Conservation (phyloP, 768 basidiomycete genomes). For the Lactarius deliciosus region DNA sequence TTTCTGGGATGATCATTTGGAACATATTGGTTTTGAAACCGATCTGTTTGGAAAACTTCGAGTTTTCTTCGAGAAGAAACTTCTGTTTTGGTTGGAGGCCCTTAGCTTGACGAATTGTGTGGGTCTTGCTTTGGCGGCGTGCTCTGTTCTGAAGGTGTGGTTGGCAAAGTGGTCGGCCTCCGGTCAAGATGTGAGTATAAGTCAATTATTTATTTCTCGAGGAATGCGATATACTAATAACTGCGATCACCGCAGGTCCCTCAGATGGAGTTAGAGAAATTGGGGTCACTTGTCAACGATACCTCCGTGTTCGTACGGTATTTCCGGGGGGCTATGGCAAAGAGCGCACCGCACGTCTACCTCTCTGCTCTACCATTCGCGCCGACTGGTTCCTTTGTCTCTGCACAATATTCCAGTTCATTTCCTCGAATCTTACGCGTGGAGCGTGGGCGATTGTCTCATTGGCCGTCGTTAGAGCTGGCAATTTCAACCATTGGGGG, state of each 20-base stretch:
- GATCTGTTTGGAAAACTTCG: neutral
- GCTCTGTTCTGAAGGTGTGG: neutral
- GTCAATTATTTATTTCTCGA: neutral
- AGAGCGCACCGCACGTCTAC: neutral
- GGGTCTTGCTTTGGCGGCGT: neutral
- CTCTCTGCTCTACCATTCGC: constrained; percentile 1
- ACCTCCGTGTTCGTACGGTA: constrained; percentile 1
- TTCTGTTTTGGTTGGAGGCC: constrained; percentile 10
- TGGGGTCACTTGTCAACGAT: neutral
- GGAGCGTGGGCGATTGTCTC: neutral
- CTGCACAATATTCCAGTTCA: neutral
- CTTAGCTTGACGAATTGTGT: neutral
- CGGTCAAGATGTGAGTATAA: neutral
- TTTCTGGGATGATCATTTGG: constrained; percentile 10
- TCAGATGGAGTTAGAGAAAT: neutral
- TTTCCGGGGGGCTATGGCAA: neutral
- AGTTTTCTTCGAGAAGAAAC: neutral
- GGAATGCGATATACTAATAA: neutral
- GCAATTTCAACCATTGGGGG: neutral
- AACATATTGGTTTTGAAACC: neutral
- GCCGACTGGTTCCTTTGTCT: neutral
- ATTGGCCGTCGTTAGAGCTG: neutral
- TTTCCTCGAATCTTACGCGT: neutral
- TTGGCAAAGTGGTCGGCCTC: neutral
- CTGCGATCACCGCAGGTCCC: neutral